Conservation (phyloP, 805 yeast genomes). For the Ogataea thermomethanolica region DNA sequence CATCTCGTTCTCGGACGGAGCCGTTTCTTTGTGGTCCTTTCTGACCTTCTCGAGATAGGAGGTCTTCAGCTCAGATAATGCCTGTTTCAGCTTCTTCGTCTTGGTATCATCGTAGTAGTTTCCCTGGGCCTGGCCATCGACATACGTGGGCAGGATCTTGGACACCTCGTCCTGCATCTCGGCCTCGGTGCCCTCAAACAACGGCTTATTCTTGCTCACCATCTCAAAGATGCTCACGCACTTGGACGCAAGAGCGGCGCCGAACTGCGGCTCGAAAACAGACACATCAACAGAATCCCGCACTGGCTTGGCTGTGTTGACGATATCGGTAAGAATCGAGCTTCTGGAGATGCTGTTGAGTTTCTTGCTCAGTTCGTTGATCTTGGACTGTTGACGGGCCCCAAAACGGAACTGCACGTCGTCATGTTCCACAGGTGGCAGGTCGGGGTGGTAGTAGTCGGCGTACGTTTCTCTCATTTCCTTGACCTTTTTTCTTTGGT, state of each 20-base stretch:
- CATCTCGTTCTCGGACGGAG: constrained; percentile 28
- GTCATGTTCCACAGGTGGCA: constrained; percentile 10
- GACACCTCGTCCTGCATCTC: constrained; percentile 50
- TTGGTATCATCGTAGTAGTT: constrained; percentile 29
- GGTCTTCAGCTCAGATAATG: constrained; percentile 33
- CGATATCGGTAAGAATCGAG: constrained; percentile 42
- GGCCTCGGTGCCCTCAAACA: constrained; percentile 24
- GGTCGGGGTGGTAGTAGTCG: constrained; percentile 21
- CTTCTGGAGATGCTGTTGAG: constrained; percentile 42
- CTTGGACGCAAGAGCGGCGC: constrained; percentile 30
- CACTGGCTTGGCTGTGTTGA: constrained; percentile 27
- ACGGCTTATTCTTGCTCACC: constrained; percentile 21
- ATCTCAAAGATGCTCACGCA: constrained; percentile 36
- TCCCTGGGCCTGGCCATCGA: constrained; percentile 30
- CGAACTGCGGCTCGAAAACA: constrained; percentile 38
- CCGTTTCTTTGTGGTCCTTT: constrained; percentile 23
- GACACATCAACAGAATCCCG: constrained; percentile 23
- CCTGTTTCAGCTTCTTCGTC: constrained; percentile 32
- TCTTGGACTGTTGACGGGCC: constrained; percentile 28
- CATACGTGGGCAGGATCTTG: constrained; percentile 36
- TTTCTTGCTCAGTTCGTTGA: constrained; percentile 33
- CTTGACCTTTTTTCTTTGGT: constrained; percentile 42
- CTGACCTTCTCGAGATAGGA: constrained; percentile 32
- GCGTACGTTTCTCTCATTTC: constrained; percentile 33
- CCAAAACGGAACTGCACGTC: constrained; percentile 31